Evolutionary conservation across 352 stramenopile species (phyloP).

Genomic region (Halophytophthora polymorphica): DNA sequence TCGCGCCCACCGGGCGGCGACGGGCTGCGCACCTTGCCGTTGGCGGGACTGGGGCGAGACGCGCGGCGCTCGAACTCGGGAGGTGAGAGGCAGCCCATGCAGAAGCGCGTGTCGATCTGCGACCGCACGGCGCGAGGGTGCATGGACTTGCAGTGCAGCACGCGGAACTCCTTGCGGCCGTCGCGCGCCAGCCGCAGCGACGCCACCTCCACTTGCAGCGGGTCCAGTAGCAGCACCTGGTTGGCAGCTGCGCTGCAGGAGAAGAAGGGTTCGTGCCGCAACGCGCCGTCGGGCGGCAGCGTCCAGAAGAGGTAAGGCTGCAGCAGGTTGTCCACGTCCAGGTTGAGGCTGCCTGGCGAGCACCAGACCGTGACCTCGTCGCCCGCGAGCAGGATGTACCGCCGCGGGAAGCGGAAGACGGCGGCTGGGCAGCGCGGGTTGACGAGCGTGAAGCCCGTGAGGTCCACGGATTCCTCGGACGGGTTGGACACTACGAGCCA

Average conservation of each 20-base stretch:
- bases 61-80: slow-evolving; percentile 34
- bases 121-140: slow-evolving; percentile 29
- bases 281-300: slow-evolving; percentile 41
- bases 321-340: slow-evolving; percentile 74
- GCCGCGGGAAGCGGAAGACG: slow-evolving; percentile 61
- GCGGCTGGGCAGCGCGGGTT: slow-evolving; percentile 35
- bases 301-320: slow-evolving; percentile 85
- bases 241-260: slow-evolving; percentile 25
- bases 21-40: slow-evolving; percentile 20
- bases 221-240: slow-evolving; percentile 73
- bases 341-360: slow-evolving; percentile 47
- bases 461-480: slow-evolving; percentile 61
- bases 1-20: slow-evolving; percentile 19
- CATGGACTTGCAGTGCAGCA: slow-evolving; percentile 66
- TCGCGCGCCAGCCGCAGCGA: slow-evolving; percentile 65
- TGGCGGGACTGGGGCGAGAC: slow-evolving; percentile 19
- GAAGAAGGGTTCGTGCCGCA: slow-evolving; percentile 69
- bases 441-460: slow-evolving; percentile 61
- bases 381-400: slow-evolving; percentile 69
- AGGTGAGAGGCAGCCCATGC: slow-evolving; percentile 60
- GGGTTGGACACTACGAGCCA: slow-evolving; percentile 85
- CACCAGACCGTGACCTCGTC: slow-evolving; percentile 85
- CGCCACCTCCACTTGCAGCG: slow-evolving; percentile 74
- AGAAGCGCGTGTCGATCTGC: slow-evolving; percentile 44
- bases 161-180: slow-evolving; percentile 72